These are phyloP conservation scores for Euphrasia confusa DNA, from an alignment of 257 asterid species.

Conservation along the genomic window DNA sequence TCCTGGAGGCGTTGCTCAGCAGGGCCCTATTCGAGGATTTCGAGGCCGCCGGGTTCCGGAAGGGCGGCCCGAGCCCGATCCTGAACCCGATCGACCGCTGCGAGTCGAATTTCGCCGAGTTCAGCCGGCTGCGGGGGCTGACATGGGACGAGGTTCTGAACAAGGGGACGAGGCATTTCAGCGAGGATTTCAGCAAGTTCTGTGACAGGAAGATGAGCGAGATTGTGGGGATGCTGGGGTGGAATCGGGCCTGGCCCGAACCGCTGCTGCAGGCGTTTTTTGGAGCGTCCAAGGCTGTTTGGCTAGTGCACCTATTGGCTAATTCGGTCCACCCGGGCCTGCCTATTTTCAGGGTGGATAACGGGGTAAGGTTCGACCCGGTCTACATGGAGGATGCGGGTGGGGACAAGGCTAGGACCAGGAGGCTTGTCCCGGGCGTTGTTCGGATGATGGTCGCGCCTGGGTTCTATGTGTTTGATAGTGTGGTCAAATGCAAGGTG, in stretches of 20 bases:
- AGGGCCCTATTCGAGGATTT: slow-evolving; percentile 69
- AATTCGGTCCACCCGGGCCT: slow-evolving; percentile 75
- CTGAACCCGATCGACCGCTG: slow-evolving; percentile 71
- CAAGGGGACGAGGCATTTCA: slow-evolving; percentile 77
- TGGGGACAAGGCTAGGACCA: slow-evolving; percentile 51
- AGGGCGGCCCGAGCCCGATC: slow-evolving; percentile 55
- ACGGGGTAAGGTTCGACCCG: slow-evolving; percentile 61
- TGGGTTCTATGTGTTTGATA: slow-evolving; percentile 83
- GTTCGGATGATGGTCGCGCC: slow-evolving; percentile 94
- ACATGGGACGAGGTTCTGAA: slow-evolving; percentile 86
- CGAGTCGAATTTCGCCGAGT: slow-evolving; percentile 61
- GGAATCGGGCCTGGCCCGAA: slow-evolving; percentile 97
- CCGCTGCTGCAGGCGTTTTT: slow-evolving; percentile 85
- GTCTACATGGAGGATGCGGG: slow-evolving; percentile 95
- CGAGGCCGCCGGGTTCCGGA: slow-evolving; percentile 58
- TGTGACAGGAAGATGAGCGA: slow-evolving; percentile 95
- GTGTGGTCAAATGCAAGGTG: slow-evolving; percentile 93
- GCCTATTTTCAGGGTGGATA: slow-evolving; percentile 78
- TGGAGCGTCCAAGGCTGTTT: slow-evolving; percentile 75
- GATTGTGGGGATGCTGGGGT: slow-evolving; percentile 78
- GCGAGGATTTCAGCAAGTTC: slow-evolving; percentile 84
- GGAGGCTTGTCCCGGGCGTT: slow-evolving; percentile 49
- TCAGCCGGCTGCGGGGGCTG: slow-evolving; percentile 47
- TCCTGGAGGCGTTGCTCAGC: slow-evolving; percentile 71
- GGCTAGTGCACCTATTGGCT: slow-evolving; percentile 89